Percentiles rank a stretch among this genome's conserved stretches.
These are phyloP conservation scores for Bertia moriformis DNA, from an alignment of 2,329 filamentous ascomycete genomes.

Conservation along the genomic window DNA sequence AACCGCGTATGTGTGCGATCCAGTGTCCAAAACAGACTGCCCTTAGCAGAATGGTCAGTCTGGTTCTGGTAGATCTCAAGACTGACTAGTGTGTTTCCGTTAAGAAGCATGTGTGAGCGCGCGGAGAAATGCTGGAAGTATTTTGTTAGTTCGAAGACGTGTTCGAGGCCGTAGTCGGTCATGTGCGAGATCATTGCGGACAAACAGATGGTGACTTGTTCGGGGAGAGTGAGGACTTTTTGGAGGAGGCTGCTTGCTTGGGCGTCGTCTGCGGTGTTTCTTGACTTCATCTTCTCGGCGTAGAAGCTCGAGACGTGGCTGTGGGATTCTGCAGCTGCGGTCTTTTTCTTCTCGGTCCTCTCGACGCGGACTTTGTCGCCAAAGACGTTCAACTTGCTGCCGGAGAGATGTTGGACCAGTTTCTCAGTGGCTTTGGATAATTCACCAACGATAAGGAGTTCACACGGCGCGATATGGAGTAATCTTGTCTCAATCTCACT, in stretches of 20 bases:
- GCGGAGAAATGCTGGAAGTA: slow-evolving; percentile 66
- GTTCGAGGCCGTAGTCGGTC: slow-evolving; percentile 55
- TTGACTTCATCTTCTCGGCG: slow-evolving; percentile 44
- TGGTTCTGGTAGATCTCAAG: slow-evolving; percentile 64
- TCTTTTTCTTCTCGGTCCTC: slow-evolving; percentile 45
- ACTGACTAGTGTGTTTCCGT: slow-evolving; percentile 58
- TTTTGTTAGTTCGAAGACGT: slow-evolving; percentile 62
- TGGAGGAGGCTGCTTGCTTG: slow-evolving; percentile 41
- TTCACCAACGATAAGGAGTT: slow-evolving; percentile 56
- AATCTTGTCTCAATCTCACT: slow-evolving; percentile 60
- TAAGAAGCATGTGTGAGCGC: slow-evolving; percentile 61
- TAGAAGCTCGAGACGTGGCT: slow-evolving; percentile 62
- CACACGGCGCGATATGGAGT: slow-evolving; percentile 59
- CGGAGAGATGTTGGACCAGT: slow-evolving; percentile 54
- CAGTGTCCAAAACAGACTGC: slow-evolving; percentile 61
- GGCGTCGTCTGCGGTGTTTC: slow-evolving; percentile 23
- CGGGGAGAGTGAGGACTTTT: slow-evolving; percentile 52
- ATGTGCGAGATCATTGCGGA: slow-evolving; percentile 63
- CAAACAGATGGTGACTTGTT: slow-evolving; percentile 55
- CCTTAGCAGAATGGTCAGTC: slow-evolving; percentile 51
- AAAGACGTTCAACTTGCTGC: slow-evolving; percentile 53
- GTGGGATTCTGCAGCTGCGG: slow-evolving; percentile 50
- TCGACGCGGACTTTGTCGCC: slow-evolving; percentile 58
- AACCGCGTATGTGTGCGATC: slow-evolving; percentile 59
- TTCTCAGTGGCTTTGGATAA: slow-evolving; percentile 60